phyloP scores from a whole-genome alignment of 306 rosid species.

The Cicer cuneatum region DNA sequence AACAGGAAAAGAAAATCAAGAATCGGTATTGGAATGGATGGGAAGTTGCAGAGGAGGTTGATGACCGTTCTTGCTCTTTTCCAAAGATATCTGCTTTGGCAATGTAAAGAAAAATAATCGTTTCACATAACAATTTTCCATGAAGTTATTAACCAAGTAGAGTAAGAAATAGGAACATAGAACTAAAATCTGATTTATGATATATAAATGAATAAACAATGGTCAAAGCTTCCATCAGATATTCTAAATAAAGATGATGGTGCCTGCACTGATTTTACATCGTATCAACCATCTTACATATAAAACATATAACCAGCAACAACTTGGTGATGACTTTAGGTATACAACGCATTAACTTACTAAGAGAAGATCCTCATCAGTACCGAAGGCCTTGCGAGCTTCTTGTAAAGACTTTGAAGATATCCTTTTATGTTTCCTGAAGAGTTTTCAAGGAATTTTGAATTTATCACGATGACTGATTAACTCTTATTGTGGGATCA shows the following conservation, averaged over 20 bases:
- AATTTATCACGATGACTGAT: conserved; percentile 25
- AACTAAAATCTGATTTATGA: conserved; percentile 12
- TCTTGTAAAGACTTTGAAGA: conserved; percentile 80
- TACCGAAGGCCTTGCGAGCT: conserved; percentile 93
- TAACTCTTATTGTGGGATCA: conserved; percentile 12
- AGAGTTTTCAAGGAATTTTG: conserved; percentile 36
- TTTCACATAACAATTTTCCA: conserved; percentile 17
- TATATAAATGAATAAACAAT: conserved; percentile 10
- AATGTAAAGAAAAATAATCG: conserved; percentile 35
- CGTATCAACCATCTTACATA: background rate
- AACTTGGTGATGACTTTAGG: conserved; percentile 32
- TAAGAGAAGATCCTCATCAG: conserved; percentile 96
- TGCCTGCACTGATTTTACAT: background rate
- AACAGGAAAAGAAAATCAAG: conserved; percentile 46
- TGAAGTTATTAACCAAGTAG: conserved; percentile 3
- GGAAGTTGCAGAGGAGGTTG: conserved; percentile 46
- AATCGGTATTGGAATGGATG: conserved; percentile 44
- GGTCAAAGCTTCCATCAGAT: conserved; percentile 18
- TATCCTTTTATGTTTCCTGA: conserved; percentile 78
- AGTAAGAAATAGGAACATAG: conserved; percentile 18
- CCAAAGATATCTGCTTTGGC: conserved; percentile 73
- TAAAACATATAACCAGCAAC: background rate
- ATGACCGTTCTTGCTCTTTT: conserved; percentile 59
- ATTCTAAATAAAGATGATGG: conserved; percentile 31
- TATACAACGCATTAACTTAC: conserved; percentile 50